Base-by-base conservation (phyloP, 768 basidiomycete genomes). In the Tephrocybe sp. region DNA sequence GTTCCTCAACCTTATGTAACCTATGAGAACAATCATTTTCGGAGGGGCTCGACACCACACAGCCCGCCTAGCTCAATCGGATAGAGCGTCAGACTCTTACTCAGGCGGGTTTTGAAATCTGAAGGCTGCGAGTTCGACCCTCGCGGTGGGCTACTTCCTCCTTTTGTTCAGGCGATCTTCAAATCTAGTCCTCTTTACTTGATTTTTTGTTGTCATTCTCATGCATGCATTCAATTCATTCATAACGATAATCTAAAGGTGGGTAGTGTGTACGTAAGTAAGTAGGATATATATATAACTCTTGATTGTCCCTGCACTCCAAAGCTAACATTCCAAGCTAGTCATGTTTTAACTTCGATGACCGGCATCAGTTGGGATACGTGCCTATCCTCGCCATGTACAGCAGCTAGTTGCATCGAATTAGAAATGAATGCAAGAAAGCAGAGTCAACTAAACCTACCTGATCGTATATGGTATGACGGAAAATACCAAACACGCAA, bases 101-200 rank as follows among this genome's bases (percentile, higher is more conserved):
- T 33, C 17, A 14, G 9, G 51, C 41, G 33, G 20, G 31, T n/a
- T 10, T 11, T 39, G 3, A 6, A 1, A 57, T 85, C 84, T 85
- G 81, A 85, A 85, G 84, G 84, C 80, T 85, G 84, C 84, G 83
- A 83, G 84, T 85, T 85, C 83, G 84, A 85, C 76, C 83, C 84
- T 83, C 84, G 84, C 84, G 83, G 56, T 57, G 53, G 53, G 51
- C 51, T 51, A 46, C 34, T 19, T 1, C 2, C n/a, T 20, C 10
- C 22, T 39, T 22, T 45, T 17, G 7, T 26, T 17, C 26, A 4
- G 26, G 26, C 26, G 7, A 26, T 26, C 26, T 7, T 26, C 3
- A 7, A 3, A 26, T 26, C 26, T 26, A 26, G 26, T 7, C 26
- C 3, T 30, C 26, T 11, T 23, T 26, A 5, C 20, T 12, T 12